A percentile compares a stretch with the other conserved stretches of the same genome.
These are phyloP conservation scores for Ogataea minuta DNA, from an alignment of 805 yeast genomes.

Conservation along the genomic window DNA sequence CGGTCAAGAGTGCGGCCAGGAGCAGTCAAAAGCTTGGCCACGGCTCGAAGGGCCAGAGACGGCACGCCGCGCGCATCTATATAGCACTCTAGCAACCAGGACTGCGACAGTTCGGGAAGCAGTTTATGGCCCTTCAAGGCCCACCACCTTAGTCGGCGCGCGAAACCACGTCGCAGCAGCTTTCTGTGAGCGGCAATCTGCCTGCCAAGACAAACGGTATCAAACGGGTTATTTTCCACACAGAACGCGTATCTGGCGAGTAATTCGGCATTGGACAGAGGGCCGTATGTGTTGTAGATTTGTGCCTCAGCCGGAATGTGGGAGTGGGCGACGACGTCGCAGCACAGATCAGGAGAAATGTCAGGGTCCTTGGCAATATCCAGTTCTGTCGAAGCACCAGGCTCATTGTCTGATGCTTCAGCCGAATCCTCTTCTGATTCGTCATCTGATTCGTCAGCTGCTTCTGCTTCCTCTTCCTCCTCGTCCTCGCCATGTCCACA, in stretches of 20 bases:
- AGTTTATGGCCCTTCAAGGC: neutral
- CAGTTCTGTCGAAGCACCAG: neutral
- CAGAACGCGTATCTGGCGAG: slow-evolving; percentile 81
- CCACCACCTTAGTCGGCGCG: slow-evolving; percentile 7
- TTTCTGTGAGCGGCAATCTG: slow-evolving; percentile 33
- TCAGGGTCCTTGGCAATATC: slow-evolving; percentile 18
- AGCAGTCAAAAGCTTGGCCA: slow-evolving; percentile 35
- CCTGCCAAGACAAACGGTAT: slow-evolving; percentile 55
- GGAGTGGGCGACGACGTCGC: slow-evolving; percentile 60
- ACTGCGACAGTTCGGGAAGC: slow-evolving; percentile 26
- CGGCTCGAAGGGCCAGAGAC: slow-evolving; percentile 43
- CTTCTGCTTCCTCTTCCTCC: no score
- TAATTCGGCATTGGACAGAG: slow-evolving; percentile 60
- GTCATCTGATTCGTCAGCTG: slow-evolving; percentile 19
- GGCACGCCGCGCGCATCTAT: slow-evolving; percentile 49
- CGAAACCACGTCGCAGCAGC: slow-evolving; percentile 7
- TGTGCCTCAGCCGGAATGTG: slow-evolving; percentile 52
- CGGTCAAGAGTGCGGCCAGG: slow-evolving; percentile 5
- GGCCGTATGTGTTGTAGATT: slow-evolving; percentile 82
- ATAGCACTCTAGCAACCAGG: slow-evolving; percentile 29
- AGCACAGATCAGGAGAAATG: slow-evolving; percentile 53
- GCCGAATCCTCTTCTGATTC: slow-evolving; percentile 18
- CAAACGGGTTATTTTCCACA: slow-evolving; percentile 50
- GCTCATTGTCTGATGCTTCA: slow-evolving; percentile 22
- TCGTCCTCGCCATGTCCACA: slow-evolving; percentile 35